phyloP scores from a whole-genome alignment of 306 rosid species.

The Inga oerstediana region DNA sequence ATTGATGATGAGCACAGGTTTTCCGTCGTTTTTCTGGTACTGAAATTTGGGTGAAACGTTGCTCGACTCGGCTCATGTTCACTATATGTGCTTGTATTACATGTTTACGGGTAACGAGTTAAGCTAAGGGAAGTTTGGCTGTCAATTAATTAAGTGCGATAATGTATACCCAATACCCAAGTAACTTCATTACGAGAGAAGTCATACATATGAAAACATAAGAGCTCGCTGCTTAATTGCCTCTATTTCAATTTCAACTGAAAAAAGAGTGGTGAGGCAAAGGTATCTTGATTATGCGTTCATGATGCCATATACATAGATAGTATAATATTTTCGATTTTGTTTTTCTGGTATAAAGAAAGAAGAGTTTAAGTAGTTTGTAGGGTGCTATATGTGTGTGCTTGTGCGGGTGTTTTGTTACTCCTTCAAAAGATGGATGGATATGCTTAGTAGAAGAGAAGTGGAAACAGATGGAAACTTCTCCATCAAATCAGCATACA shows the following conservation, averaged over 20 bases:
- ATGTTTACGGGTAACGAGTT: background rate
- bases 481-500: too few relatives aligned
- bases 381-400: too few relatives aligned
- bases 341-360: too few relatives aligned
- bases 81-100: too few relatives aligned
- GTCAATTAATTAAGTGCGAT: background rate
- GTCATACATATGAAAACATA: background rate
- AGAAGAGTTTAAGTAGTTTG: background rate
- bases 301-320: too few relatives aligned
- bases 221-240: background rate
- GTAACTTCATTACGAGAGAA: background rate
- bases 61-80: too few relatives aligned
- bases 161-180: background rate
- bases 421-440: background rate
- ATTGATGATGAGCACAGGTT: too few relatives aligned
- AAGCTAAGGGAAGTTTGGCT: background rate
- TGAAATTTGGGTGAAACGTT: too few relatives aligned
- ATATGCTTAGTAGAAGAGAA: background rate
- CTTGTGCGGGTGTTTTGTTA: too few relatives aligned
- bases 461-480: too few relatives aligned
- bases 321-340: too few relatives aligned
- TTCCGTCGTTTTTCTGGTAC: too few relatives aligned
- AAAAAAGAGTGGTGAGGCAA: background rate
- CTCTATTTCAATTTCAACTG: background rate
- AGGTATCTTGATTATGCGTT: background rate